phyloP scores from a whole-genome alignment of 805 yeast genomes.

The Candida vartiovaarae region DNA sequence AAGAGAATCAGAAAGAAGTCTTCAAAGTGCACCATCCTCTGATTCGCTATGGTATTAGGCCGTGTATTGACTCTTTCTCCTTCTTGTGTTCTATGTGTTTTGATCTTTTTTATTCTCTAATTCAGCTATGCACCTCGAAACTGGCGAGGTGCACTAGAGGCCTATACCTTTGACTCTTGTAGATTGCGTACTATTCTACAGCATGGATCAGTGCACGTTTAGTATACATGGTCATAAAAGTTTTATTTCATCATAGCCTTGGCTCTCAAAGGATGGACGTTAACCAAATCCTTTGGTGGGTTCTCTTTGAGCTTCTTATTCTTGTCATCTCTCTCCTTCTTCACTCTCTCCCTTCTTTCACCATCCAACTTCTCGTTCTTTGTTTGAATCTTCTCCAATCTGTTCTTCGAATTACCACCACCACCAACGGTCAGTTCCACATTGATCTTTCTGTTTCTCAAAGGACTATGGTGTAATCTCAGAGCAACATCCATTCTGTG shows the following conservation, averaged over 20 bases:
- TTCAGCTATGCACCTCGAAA: neutral
- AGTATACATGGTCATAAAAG: neutral
- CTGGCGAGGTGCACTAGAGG: too few species aligned
- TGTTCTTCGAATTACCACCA: slow-evolving; percentile 77
- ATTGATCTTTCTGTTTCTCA: slow-evolving; percentile 74
- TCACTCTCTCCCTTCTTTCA: slow-evolving; percentile 57
- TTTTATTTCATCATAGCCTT: slow-evolving; percentile 1
- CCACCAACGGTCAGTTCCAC: slow-evolving; percentile 98
- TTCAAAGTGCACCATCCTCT: slow-evolving; percentile 43
- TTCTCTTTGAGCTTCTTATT: slow-evolving; percentile 14
- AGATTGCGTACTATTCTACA: neutral
- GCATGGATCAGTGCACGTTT: too few species aligned
- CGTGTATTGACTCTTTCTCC: neutral
- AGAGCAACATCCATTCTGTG: slow-evolving; percentile 80
- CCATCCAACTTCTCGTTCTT: slow-evolving; percentile 72
- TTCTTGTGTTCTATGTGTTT: neutral
- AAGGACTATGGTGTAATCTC: slow-evolving; percentile 67
- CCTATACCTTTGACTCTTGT: neutral
- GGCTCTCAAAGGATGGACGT: slow-evolving; percentile 62
- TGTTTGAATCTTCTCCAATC: slow-evolving; percentile 62
- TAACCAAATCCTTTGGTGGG: slow-evolving; percentile 11
- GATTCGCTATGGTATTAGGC: neutral
- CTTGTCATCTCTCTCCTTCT: slow-evolving; percentile 37
- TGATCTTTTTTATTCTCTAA: neutral
- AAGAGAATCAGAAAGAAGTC: slow-evolving; percentile 28